Evolutionary conservation across 805 yeast genomes (phyloP).

Genomic region (Metschnikowia gruessii): DNA sequence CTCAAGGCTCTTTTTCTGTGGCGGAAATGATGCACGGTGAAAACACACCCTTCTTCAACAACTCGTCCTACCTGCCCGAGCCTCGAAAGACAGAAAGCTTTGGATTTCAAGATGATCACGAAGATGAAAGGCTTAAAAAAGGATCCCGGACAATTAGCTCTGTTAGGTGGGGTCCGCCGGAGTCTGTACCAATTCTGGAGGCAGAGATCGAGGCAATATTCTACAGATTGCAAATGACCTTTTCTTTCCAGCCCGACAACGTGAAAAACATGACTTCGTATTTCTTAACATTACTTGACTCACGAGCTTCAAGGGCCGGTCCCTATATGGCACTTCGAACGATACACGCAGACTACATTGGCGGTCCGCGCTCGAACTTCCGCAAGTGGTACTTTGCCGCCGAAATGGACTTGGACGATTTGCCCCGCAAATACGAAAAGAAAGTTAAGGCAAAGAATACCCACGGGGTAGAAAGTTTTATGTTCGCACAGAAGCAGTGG

Average conservation of each 20-base stretch:
- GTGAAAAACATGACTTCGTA: conserved; percentile 59
- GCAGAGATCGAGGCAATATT: conserved; percentile 58
- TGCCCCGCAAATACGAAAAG: conserved; percentile 22
- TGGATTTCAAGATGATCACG: conserved; percentile 1
- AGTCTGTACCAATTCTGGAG: conserved; percentile 46
- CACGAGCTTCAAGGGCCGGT: conserved; percentile 54
- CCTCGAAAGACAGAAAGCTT: background rate
- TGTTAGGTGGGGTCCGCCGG: conserved; percentile 46
- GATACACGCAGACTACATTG: conserved; percentile 71
- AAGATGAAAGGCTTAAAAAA: background rate
- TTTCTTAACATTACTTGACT: conserved; percentile 19
- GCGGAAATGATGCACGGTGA: conserved; percentile 10
- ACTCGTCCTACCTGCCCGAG: conserved; percentile 4
- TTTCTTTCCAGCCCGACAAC: conserved; percentile 70
- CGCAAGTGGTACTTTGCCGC: conserved; percentile 78
- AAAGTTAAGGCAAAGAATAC: conserved; percentile 1
- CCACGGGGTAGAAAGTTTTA: conserved; percentile 1
- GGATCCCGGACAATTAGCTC: conserved; percentile 29
- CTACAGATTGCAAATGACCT: conserved; percentile 47
- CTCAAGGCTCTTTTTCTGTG: conserved; percentile 9
- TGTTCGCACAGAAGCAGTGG: conserved; percentile 48
- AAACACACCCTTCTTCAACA: conserved; percentile 9
- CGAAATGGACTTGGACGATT: conserved; percentile 49
- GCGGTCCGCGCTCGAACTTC: conserved; percentile 66
- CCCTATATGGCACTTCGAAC: conserved; percentile 54